Evolutionary conservation across 2,329 filamentous ascomycete genomes (phyloP).

Genomic region (Colletotrichum musicola): DNA sequence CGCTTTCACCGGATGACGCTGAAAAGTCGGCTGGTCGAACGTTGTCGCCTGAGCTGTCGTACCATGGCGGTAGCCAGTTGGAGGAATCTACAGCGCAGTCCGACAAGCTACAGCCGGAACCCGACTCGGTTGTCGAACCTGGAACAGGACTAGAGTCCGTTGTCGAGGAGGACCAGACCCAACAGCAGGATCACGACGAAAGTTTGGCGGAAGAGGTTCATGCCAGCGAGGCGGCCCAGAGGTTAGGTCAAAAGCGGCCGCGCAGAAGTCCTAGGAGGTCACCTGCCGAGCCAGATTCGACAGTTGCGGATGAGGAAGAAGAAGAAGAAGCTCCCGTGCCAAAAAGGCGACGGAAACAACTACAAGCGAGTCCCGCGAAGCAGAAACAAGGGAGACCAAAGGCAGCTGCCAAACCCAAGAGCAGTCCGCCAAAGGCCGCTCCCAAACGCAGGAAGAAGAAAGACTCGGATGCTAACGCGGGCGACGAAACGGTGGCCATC

Average conservation of each 20-base stretch:
- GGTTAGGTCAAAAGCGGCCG: constrained; percentile 58
- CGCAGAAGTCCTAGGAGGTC: constrained; percentile 52
- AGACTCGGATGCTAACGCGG: constrained; percentile 8
- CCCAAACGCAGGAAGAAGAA: constrained; percentile 40
- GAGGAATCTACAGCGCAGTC: not conserved
- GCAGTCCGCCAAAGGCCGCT: constrained; percentile 42
- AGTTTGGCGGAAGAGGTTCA: constrained; percentile 59
- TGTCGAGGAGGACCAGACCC: constrained; percentile 8
- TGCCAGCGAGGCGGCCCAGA: constrained; percentile 56
- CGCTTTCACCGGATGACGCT: constrained; percentile 49
- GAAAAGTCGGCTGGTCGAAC: not conserved
- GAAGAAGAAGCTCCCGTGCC: constrained; percentile 45
- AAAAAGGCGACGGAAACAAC: constrained; percentile 53
- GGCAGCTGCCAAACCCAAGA: constrained; percentile 37
- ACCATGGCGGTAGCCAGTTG: not conserved
- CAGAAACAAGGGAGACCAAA: constrained; percentile 52
- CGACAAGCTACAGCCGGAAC: not conserved
- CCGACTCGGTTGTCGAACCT: constrained; percentile 8
- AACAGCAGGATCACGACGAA: constrained; percentile 24
- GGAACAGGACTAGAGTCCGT: not conserved
- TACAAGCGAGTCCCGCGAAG: constrained; percentile 55
- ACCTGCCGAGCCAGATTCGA: constrained; percentile 58
- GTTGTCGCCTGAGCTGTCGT: constrained; percentile 38
- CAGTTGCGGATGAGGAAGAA: constrained; percentile 46
- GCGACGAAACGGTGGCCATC: constrained; percentile 60